These are phyloP conservation scores for Comarum palustre DNA, from an alignment of 306 rosid genomes.

Conservation along the genomic window DNA sequence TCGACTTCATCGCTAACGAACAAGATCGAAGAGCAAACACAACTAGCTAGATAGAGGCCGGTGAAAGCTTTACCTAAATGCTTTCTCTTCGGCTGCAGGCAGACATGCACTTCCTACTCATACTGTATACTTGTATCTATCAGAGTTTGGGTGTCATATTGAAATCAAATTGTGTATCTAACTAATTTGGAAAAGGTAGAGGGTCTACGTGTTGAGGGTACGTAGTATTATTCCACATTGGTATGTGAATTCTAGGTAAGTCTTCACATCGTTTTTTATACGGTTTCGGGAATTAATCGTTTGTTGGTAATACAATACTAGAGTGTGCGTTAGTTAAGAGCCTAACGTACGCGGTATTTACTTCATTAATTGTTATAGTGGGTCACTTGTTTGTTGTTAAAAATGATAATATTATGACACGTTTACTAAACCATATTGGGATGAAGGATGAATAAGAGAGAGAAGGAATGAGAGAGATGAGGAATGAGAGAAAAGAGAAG, in stretches of 20 bases:
- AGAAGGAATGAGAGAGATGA: too few relatives aligned
- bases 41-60: not conserved
- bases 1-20: not conserved
- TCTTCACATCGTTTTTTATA: not conserved
- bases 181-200: not conserved
- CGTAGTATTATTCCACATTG: not conserved
- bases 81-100: not conserved
- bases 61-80: not conserved
- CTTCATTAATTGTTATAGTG: too few relatives aligned
- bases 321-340: too few relatives aligned
- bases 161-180: not conserved
- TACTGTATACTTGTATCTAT: not conserved
- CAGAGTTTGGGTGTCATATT: not conserved
- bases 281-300: not conserved
- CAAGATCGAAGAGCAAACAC: conserved; percentile 6
- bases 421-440: too few relatives aligned
- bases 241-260: not conserved
- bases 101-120: not conserved
- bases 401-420: too few relatives aligned
- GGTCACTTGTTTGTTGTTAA: too few relatives aligned
- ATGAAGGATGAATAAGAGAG: too few relatives aligned
- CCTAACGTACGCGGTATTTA: too few relatives aligned
- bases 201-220: not conserved
- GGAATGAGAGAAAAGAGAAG: too few relatives aligned
- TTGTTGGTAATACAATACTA: not conserved